Evolutionary conservation across 257 asterid species (phyloP).

Genomic region (Solanum peruvianum): DNA sequence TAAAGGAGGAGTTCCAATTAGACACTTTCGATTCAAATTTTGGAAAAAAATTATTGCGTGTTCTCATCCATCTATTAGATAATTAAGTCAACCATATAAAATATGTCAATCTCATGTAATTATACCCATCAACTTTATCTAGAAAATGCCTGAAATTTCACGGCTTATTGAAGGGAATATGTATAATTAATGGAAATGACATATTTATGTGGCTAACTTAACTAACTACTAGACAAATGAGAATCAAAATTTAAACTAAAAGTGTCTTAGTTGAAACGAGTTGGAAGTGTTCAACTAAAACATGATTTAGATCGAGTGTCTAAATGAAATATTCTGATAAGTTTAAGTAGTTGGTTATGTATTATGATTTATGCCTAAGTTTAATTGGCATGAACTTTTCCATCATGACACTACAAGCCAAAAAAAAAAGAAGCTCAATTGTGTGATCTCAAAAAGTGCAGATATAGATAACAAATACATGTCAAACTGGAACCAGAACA

Average conservation of each 20-base stretch:
- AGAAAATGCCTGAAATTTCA: background rate
- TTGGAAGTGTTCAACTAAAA: background rate
- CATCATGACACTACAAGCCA: background rate
- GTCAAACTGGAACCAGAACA: background rate
- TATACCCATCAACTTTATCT: background rate
- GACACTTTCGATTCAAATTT: background rate
- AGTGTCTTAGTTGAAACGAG: background rate
- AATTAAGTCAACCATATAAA: background rate
- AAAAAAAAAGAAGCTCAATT: background rate
- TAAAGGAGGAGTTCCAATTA: background rate
- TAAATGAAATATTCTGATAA: no score
- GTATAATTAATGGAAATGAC: background rate
- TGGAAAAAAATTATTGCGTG: background rate
- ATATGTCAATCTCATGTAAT: background rate
- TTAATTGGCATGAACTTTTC: background rate
- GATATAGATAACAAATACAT: background rate
- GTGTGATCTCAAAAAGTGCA: background rate
- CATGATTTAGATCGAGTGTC: background rate
- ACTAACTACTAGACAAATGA: background rate
- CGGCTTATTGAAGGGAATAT: background rate
- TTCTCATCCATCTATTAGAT: background rate
- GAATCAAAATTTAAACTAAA: no score
- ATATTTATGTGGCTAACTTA: background rate
- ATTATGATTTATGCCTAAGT: background rate
- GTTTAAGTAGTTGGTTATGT: background rate